Evolutionary conservation across 768 basidiomycete species (phyloP).

Genomic region (Galerina sulciceps): DNA sequence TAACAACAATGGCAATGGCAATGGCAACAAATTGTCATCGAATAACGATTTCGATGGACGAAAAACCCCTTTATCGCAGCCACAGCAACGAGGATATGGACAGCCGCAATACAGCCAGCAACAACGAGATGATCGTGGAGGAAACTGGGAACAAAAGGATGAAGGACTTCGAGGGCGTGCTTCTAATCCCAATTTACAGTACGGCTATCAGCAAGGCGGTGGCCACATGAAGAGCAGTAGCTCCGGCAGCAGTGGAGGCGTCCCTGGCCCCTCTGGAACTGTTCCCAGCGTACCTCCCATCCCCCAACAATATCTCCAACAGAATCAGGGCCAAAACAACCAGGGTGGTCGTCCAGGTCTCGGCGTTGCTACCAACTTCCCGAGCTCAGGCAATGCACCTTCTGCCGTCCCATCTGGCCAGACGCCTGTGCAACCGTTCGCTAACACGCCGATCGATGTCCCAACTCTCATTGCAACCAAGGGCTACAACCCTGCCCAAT

Average conservation of each 20-base stretch:
- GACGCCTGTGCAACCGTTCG: conserved; percentile 46
- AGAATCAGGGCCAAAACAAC: conserved; percentile 45
- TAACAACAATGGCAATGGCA: conserved; percentile 40
- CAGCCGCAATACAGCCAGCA: conserved; percentile 44
- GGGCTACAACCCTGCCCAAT: conserved; percentile 88
- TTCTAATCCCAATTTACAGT: conserved; percentile 74
- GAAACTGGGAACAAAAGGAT: conserved; percentile 36
- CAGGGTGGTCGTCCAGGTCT: conserved; percentile 37
- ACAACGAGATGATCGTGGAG: conserved; percentile 52
- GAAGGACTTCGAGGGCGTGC: conserved; percentile 56
- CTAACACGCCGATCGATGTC: conserved; percentile 79
- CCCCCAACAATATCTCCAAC: conserved; percentile 74
- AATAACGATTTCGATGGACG: conserved; percentile 70
- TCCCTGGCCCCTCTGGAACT: conserved; percentile 27
- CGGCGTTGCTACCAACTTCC: conserved; percentile 41
- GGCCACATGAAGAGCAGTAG: conserved; percentile 38
- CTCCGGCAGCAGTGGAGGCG: conserved; percentile 31
- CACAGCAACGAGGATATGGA: conserved; percentile 41
- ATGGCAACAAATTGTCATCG: conserved; percentile 52
- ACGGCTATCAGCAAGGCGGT: conserved; percentile 56
- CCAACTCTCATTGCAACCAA: conserved; percentile 84
- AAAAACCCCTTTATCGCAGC: conserved; percentile 56
- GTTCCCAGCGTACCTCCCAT: conserved; percentile 75
- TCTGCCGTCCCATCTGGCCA: conserved; percentile 37
- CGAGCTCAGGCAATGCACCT: conserved; percentile 27